Conservation (phyloP, 2,329 filamentous ascomycete genomes). For the Allantophomopsis lycopodina region DNA sequence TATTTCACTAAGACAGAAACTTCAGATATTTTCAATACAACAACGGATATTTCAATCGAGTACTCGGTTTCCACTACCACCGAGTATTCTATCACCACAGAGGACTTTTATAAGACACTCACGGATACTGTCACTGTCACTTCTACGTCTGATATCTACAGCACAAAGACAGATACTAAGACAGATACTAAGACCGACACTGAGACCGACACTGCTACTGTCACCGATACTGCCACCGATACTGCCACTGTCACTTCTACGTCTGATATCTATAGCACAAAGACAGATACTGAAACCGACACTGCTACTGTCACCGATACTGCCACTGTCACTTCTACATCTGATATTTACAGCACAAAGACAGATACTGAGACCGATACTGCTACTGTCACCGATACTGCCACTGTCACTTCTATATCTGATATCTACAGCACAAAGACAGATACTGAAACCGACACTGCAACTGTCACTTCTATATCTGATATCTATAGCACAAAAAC, state of each 20-base stretch:
- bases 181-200: neutral
- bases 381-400: neutral
- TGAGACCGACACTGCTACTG: neutral
- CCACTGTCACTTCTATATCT: neutral
- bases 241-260: neutral
- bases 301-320: neutral
- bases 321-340: neutral
- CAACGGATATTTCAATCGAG: neutral
- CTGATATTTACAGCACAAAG: neutral
- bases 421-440: conserved; percentile 1
- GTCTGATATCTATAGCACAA: neutral
- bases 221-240: neutral
- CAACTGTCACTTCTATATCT: neutral
- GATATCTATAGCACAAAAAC: neutral
- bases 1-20: neutral
- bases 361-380: neutral
- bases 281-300: neutral
- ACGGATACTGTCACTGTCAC: neutral
- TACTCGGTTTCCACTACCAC: too few species aligned
- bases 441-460: neutral
- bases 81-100: neutral
- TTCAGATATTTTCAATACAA: neutral
- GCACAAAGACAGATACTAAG: neutral
- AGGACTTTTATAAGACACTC: too few species aligned
- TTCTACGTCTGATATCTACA: neutral